Evolutionary conservation across 345 rosid species (phyloP), one percentile per base, ranked within the genome.

Genomic region (Hirschfeldia incana): DNA sequence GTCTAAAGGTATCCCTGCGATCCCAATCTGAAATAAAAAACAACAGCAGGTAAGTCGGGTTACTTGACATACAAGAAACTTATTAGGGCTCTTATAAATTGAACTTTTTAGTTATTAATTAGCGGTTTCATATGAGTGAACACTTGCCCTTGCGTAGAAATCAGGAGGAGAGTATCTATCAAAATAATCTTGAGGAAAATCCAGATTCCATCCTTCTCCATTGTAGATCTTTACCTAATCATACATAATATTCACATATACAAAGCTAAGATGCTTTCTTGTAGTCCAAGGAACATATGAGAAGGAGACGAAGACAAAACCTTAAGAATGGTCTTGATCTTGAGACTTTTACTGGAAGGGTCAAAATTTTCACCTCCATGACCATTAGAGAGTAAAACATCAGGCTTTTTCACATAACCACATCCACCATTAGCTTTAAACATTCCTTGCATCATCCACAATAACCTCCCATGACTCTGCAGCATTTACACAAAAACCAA

Each of bases 381-480:
- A 59, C 70, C 83, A 61, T 66, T 63, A 0, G 77, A 73, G 81
- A 92, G 70, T 51, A 94, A 81, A 79, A 89, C 72, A 58, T 86
- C 87, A 10, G 94, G 98, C 69, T 94, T 92, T 83, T 90, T 94
- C 60, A 92, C 86, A 82, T 85, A 92, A 13, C 98, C 98, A 49
- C 97, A 90, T 60, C 93, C 91, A 1, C 94, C 97, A 55, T 94
- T 94, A 17, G 87, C 94, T 84, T 83, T 87, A 65, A 92, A 94
- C 97, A 92, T 87, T 51, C 97, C 97, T 72, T 92, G 93, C 97
- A 94, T 94, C 74, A 83, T 73, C 94, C 92, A 88, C 17, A 94
- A 88, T 64, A 85, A 78, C 79, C 81, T 87, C 74, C 92, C 96
- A 32, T 85, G 53, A 46, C 96, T 90, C 97, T 94, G 21, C 21